These are phyloP conservation scores for Ophiostoma pallidulum DNA, from an alignment of 2,329 filamentous ascomycete species.

Conservation along the genomic window DNA sequence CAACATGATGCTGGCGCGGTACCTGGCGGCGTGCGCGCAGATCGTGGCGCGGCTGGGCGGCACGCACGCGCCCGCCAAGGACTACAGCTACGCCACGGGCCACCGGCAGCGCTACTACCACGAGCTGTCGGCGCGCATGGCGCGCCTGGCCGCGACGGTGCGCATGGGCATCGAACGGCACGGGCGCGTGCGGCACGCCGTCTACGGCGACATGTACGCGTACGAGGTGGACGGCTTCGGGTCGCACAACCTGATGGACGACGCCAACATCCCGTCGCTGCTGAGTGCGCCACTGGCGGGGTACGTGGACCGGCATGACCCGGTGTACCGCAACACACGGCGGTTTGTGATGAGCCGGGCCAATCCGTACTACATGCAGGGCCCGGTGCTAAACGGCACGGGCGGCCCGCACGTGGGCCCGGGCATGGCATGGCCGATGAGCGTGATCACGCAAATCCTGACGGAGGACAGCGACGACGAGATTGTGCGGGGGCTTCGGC, in stretches of 20 bases:
- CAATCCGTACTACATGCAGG: constrained; percentile 60
- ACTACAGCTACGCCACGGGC: constrained; percentile 5
- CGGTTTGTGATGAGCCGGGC: constrained; percentile 33
- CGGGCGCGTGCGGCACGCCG: constrained; percentile 11
- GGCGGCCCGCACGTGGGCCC: constrained; percentile 28
- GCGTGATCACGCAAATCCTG: constrained; percentile 56
- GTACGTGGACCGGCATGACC: constrained; percentile 44
- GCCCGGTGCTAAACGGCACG: constrained; percentile 35
- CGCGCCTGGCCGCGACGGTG: constrained; percentile 7
- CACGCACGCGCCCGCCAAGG: constrained; percentile 23
- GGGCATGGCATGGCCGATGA: constrained; percentile 64
- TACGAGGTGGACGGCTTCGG: constrained; percentile 68
- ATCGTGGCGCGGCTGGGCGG: constrained; percentile 20
- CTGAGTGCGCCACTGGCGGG: constrained; percentile 51
- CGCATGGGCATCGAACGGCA: constrained; percentile 16
- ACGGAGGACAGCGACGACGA: constrained; percentile 52
- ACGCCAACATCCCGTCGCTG: constrained; percentile 56
- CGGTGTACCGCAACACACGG: constrained; percentile 51
- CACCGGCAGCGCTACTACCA: constrained; percentile 6
- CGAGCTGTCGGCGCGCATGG: constrained; percentile 9
- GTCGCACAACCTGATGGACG: constrained; percentile 51
- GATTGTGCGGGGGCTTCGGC: constrained; percentile 43
- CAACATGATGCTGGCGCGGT: constrained; percentile 60
- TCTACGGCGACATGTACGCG: constrained; percentile 37
- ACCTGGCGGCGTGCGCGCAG: constrained; percentile 35